Evolutionary conservation across 1,284 basidiomycete species (phyloP).

Genomic region (Somion occarium): DNA sequence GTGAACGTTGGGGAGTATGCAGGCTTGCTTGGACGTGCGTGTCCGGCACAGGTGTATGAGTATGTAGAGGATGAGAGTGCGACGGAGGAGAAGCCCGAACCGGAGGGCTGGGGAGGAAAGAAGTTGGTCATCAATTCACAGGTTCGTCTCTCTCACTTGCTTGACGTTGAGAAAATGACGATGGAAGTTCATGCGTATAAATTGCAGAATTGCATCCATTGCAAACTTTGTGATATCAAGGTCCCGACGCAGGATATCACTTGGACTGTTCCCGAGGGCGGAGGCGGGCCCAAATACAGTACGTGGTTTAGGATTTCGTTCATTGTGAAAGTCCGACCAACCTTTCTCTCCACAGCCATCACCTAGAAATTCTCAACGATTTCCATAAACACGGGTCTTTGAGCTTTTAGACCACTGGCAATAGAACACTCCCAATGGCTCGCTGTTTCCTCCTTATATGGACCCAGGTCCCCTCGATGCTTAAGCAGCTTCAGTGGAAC

Average conservation of each 20-base stretch:
- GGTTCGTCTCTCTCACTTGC: slow-evolving; percentile 31
- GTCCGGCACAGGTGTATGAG: slow-evolving; percentile 97
- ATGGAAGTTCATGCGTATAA: slow-evolving; percentile 5
- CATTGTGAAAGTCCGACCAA: no score
- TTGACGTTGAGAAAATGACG: slow-evolving; percentile 8
- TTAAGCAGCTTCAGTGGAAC: no score
- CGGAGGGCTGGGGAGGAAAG: slow-evolving; percentile 70
- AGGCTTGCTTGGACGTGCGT: slow-evolving; percentile 83
- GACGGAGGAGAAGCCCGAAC: slow-evolving; percentile 26
- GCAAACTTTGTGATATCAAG: slow-evolving; percentile 93
- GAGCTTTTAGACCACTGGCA: no score
- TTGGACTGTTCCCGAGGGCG: slow-evolving; percentile 92
- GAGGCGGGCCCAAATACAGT: slow-evolving; percentile 94
- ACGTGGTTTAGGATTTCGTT: no score
- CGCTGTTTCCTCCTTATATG: no score
- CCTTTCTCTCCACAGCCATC: neutral
- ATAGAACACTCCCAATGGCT: no score
- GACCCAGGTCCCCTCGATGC: no score
- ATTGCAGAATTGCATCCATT: slow-evolving; percentile 80
- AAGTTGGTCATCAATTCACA: slow-evolving; percentile 97
- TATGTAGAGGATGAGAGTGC: slow-evolving; percentile 74
- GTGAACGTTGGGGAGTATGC: slow-evolving; percentile 81
- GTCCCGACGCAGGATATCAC: slow-evolving; percentile 91
- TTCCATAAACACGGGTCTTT: no score
- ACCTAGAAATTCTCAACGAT: no score